Evolutionary conservation across 1,139 yeast genomes (phyloP).

Genomic region (Arxiozyma bovina): DNA sequence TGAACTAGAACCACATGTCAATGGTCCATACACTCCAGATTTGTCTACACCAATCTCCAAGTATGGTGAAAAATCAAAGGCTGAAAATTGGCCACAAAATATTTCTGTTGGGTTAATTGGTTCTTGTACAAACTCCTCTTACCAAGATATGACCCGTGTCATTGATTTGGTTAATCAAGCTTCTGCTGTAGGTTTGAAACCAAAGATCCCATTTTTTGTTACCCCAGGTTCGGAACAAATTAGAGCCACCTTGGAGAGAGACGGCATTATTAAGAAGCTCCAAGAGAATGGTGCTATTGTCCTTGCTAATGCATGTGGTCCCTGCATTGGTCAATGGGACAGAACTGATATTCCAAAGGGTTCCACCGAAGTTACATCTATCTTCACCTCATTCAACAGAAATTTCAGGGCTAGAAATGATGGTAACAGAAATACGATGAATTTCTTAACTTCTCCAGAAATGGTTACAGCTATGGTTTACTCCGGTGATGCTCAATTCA

Average conservation of each 20-base stretch:
- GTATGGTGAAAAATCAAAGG: constrained; percentile 53
- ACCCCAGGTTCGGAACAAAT: constrained; percentile 99
- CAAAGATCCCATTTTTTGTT: constrained; percentile 85
- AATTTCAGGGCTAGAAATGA: constrained; percentile 96
- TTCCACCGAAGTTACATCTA: constrained; percentile 64
- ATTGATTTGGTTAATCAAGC: constrained; percentile 84
- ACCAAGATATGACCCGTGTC: constrained; percentile 95
- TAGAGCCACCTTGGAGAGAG: constrained; percentile 93
- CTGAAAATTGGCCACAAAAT: constrained; percentile 70
- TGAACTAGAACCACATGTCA: constrained; percentile 77
- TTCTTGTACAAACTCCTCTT: constrained; percentile 94
- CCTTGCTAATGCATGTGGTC: constrained; percentile 96
- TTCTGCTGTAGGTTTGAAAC: constrained; percentile 72
- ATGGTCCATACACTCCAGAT: constrained; percentile 95
- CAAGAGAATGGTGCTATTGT: constrained; percentile 82
- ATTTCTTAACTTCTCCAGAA: constrained; percentile 93
- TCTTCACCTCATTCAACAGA: constrained; percentile 92
- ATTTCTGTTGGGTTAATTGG: constrained; percentile 92
- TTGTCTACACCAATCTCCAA: constrained; percentile 75
- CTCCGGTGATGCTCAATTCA: constrained; percentile 81
- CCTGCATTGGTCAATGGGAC: constrained; percentile 99
- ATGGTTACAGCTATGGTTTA: constrained; percentile 94
- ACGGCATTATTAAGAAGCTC: constrained; percentile 74
- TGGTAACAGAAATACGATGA: constrained; percentile 94
- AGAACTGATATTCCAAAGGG: constrained; percentile 59